phyloP scores from a whole-genome alignment of 2,329 filamentous ascomycete species.

The Orbilia blumenaviensis region DNA sequence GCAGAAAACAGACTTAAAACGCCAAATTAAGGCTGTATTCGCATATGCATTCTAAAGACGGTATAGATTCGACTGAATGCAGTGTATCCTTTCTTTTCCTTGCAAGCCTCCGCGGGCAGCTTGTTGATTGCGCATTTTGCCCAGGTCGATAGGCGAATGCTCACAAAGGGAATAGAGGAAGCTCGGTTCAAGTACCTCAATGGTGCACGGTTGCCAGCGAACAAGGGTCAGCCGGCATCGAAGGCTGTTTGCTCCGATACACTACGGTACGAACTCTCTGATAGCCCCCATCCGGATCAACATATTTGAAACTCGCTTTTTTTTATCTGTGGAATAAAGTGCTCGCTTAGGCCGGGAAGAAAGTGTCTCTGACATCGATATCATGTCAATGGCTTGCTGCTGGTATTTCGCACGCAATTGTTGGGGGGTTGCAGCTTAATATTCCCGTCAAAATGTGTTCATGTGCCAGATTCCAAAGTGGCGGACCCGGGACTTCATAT shows the following conservation, averaged over 20 bases:
- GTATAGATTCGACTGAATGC: slow-evolving; percentile 20
- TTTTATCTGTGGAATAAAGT: slow-evolving; percentile 48
- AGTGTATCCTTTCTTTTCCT: background rate
- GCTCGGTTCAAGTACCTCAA: slow-evolving; percentile 33
- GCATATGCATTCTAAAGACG: slow-evolving; percentile 45
- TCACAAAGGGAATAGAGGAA: slow-evolving; percentile 9
- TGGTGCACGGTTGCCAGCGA: slow-evolving; percentile 31
- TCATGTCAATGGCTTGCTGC: slow-evolving; percentile 1
- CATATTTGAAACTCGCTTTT: slow-evolving; percentile 51
- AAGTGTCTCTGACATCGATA: slow-evolving; percentile 23
- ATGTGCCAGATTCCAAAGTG: slow-evolving; percentile 13
- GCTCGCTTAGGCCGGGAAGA: slow-evolving; percentile 49
- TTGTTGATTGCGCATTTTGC: slow-evolving; percentile 38
- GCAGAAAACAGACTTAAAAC: slow-evolving; percentile 20
- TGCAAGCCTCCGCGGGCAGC: slow-evolving; percentile 24
- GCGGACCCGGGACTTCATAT: slow-evolving; percentile 5
- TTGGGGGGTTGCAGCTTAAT: no score
- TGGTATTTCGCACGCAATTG: background rate
- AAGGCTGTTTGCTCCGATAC: slow-evolving; percentile 52
- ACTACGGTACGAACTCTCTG: slow-evolving; percentile 30
- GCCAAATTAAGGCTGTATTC: slow-evolving; percentile 50
- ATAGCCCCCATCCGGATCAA: slow-evolving; percentile 9
- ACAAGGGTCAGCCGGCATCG: slow-evolving; percentile 45
- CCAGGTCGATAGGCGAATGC: slow-evolving; percentile 32
- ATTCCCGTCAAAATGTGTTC: slow-evolving; percentile 2